Evolutionary conservation across 2,329 filamentous ascomycete genomes (phyloP).

Genomic region (Pleoardoris graminearum): DNA sequence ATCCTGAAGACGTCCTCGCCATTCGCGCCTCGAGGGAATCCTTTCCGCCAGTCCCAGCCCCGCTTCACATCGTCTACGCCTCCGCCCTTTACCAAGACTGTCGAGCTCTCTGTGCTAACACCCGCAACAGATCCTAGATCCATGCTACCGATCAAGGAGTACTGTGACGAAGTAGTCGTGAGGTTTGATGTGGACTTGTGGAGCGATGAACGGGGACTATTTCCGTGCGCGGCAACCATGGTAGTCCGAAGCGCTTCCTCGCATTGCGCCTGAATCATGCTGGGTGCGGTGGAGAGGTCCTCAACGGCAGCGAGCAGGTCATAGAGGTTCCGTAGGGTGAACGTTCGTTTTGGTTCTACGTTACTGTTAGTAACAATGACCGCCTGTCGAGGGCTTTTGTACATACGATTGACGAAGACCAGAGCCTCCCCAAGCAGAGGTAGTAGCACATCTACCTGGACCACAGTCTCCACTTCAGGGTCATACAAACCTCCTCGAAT

Average conservation of each 20-base stretch:
- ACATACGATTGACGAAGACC: constrained; percentile 68
- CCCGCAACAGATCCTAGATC: constrained; percentile 60
- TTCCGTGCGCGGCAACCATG: constrained; percentile 66
- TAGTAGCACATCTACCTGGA: constrained; percentile 85
- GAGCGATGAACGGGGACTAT: constrained; percentile 46
- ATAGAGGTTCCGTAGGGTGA: constrained; percentile 74
- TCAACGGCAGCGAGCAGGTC: constrained; percentile 76
- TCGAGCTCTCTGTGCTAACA: constrained; percentile 50
- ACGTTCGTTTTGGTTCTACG: constrained; percentile 58
- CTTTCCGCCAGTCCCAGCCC: constrained; percentile 73
- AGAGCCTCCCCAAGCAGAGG: constrained; percentile 82
- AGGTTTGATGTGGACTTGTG: constrained; percentile 60
- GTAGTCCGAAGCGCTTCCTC: constrained; percentile 79
- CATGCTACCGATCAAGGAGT: constrained; percentile 73
- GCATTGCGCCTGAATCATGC: constrained; percentile 71
- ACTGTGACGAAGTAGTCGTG: constrained; percentile 61
- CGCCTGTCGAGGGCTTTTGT: constrained; percentile 16
- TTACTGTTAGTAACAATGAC: constrained; percentile 3
- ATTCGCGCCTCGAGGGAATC: constrained; percentile 60
- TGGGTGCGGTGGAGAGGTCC: constrained; percentile 75
- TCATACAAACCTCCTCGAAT: constrained; percentile 92
- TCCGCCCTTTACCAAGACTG: constrained; percentile 48
- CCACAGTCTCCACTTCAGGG: constrained; percentile 74
- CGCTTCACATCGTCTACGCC: constrained; percentile 53
- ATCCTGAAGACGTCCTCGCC: constrained; percentile 73